Base-by-base conservation (phyloP, 2,329 filamentous ascomycete genomes). In the Penicillium sp. region DNA sequence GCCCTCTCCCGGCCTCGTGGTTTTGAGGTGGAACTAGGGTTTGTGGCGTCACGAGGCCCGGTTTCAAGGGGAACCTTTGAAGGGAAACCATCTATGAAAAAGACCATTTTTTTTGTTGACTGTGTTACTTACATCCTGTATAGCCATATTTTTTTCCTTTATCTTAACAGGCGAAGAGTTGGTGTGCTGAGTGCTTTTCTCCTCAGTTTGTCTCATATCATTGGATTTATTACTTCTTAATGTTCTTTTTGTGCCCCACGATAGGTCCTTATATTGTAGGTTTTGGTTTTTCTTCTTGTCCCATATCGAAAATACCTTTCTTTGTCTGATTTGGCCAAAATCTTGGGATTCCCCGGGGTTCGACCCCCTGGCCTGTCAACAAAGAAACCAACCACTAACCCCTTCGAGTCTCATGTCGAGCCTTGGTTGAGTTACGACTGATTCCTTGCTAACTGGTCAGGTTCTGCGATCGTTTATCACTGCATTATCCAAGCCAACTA, bases 91-190 rank as follows among this genome's bases (percentile, higher is more conserved):
- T 53, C 57, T 52, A 55, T 56, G 58, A 61, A 65, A 56, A 65
- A 60, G 57, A 61, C 58, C 57, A 53, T 61, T 57, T 60, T 61
- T 61, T 60, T 63, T 62, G 57, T 63, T 61, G 55, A 61, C 60
- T 56, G 55, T 66, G 59, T 66, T 60, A 61, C 60, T 64, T 61
- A 65, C 62, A 58, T 57, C 59, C 56, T 67, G 65, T 68, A 68
- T 67, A 68, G 66, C 65, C 64, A 68, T 63, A 64, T 66, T 63
- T 57, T 55, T 58, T 63, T 62, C 56, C 48, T 54, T 54, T 61
- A 59, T 53, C 54, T 51, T 37, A 48, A 56, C 57, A 60, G 65
- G 64, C 64, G 64, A 65, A 64, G 61, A 65, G 63, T 62, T 61
- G 63, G 62, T 64, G 63, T 61, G 66, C 62, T 64, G 53, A 58